Evolutionary conservation across 306 rosid species (phyloP), one percentile per base, ranked within the genome.

Genomic region (Erythrophleum fordii): DNA sequence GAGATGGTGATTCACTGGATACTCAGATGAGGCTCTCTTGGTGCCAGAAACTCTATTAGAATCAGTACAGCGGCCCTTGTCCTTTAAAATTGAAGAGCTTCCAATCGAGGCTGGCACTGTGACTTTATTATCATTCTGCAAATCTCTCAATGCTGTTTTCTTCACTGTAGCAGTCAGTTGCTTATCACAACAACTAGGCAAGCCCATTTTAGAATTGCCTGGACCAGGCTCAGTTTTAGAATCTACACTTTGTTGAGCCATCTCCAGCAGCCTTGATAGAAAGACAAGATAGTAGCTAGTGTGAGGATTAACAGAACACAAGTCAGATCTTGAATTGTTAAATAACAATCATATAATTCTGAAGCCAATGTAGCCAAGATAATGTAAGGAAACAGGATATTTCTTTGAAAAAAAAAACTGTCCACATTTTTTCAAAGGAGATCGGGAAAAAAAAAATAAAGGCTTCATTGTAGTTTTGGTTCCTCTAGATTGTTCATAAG

Each of bases 81-180:
- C 97, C 88, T 92, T 92, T 52, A 88, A 76, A 76, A 86, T 35
- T 11, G 90, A 74, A 69, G 91, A 84, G 85, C 72, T 86, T 77
- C 82, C 89, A 6, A 55, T 79, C 55, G 91, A 79, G 73, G 89
- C 73, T 84, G 95, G 83, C 77, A 75, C 81, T 59, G 59, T 71
- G 71, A 86, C 69, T 83, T 65, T 87, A 46, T 87, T 88, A 80
- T 88, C 91, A 85, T 90, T 88, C 70, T 91, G 95, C 79, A 90
- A 52, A 81, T 91, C 97, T 86, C 88, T 90, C 83, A 90, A 59
- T 48, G 85, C 86, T n/a, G 91, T 87, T 85, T 95, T 93, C 93
- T 91, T 89, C 73, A 74, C 82, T 71, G 89, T 72, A 89, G 68
- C 85, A 51, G 82, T 48, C 44, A 46, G 55, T 60, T 88, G 89